Evolutionary conservation across 1,284 basidiomycete genomes (phyloP), one percentile per base, ranked within the genome.

Genomic region (Ganoderma sp.): DNA sequence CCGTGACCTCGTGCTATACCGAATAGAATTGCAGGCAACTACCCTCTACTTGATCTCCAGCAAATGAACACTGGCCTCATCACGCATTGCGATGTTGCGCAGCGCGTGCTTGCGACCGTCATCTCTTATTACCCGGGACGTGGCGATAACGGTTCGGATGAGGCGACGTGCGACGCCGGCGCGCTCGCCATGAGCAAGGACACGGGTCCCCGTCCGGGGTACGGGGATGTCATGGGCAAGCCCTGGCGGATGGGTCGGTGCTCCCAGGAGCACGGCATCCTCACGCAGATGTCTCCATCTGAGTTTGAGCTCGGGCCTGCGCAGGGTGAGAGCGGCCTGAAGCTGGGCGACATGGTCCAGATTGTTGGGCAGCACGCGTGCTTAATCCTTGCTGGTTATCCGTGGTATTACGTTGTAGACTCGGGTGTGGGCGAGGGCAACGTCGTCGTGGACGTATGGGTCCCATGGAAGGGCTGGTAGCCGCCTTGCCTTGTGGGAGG

Each of bases 391-490:
- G 93, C 95, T 63, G 88, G 86, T 15, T 86, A 93, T 76, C 90
- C 90, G 1, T 95, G 91, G 91, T 93, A 90, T 76, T 95, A 94
- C 75, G 81, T 96, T 25, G 88, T 94, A 1, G 93, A 96, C 73
- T 86, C 87, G 6, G 77, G 79, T 43, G 74, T 82, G 5, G 79
- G 82, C 63, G 82, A 84, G 54, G 73, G 80, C 71, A 79, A 84
- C 61, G 82, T 81, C 61, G 90, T 96, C 12, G 88, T 90, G 22
- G 94, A 96, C 79, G 83, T 96, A 45, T 96, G 95, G 94, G 89
- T 95, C 42, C 89, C 94, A 9, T 95, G 94, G 92, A 96, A 95
- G 80, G 93, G 93, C 0, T 96, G 94, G 94, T 96, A 70, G 72
- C 48, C 25, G 58, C 17, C 37, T 19, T 22, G 34, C n/a, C 56